phyloP scores from a whole-genome alignment of 2,329 filamentous ascomycete species.

The Stachybotrys elegans region DNA sequence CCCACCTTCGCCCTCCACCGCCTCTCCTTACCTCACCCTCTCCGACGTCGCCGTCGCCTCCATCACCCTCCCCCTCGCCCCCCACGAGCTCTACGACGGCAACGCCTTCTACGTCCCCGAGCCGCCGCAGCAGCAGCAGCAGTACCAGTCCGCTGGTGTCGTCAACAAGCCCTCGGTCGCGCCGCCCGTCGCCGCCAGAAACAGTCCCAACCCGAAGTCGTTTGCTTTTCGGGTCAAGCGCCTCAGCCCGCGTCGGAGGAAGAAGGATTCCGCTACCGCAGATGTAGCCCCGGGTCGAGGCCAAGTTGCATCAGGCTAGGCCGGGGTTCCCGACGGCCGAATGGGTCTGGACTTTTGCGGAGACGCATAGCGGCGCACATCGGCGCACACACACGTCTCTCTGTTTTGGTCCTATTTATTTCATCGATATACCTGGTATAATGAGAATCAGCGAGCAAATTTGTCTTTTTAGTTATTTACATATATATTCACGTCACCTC shows the following conservation, averaged over 20 bases:
- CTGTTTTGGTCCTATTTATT: too few relatives aligned
- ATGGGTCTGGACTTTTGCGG: too few relatives aligned
- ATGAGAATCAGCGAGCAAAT: too few relatives aligned
- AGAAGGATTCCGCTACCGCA: neutral
- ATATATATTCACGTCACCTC: too few relatives aligned
- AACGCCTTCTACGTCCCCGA: slow-evolving; percentile 23
- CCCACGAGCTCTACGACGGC: slow-evolving; percentile 25
- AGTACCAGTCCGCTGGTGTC: slow-evolving; percentile 6
- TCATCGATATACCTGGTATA: too few relatives aligned
- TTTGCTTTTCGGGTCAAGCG: neutral
- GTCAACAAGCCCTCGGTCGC: neutral
- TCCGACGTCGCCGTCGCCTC: slow-evolving; percentile 24
- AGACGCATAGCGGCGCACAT: too few relatives aligned
- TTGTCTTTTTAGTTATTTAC: too few relatives aligned
- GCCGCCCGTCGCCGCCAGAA: neutral
- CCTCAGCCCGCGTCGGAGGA: neutral
- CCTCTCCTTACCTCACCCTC: slow-evolving; percentile 24
- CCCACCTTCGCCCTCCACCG: slow-evolving; percentile 12
- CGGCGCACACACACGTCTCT: too few relatives aligned
- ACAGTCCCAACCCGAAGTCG: too few relatives aligned
- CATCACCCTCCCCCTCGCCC: slow-evolving; percentile 24
- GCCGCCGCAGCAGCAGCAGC: slow-evolving; percentile 11
- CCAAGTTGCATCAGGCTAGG: too few relatives aligned
- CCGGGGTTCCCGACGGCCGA: too few relatives aligned
- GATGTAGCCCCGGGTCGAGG: too few relatives aligned